phyloP scores from a whole-genome alignment of 139 green algal genomes.

The Mychonastes homosphaera region DNA sequence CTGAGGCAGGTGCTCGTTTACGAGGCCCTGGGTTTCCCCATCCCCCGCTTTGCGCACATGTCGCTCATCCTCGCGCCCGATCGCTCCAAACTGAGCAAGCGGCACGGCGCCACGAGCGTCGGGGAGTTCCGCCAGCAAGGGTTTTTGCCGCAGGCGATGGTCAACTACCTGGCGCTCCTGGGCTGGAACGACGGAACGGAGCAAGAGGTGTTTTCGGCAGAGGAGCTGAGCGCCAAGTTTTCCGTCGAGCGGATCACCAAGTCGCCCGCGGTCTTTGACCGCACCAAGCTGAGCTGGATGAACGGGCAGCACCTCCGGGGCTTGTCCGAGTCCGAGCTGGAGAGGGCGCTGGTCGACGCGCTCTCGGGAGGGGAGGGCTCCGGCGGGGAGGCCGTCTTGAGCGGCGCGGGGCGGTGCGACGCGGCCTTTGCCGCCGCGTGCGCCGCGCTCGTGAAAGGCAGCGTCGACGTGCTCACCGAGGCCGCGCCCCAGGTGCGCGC shows the following conservation, averaged over 20 bases:
- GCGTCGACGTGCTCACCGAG: slow-evolving; percentile 52
- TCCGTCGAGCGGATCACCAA: slow-evolving; percentile 91
- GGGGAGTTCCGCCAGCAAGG: slow-evolving; percentile 86
- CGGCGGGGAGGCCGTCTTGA: too few species aligned
- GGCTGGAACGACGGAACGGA: slow-evolving; percentile 99
- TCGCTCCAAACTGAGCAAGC: slow-evolving; percentile 94
- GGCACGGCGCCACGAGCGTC: slow-evolving; percentile 92
- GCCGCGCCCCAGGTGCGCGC: slow-evolving; percentile 44
- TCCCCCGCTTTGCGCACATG: slow-evolving; percentile 84
- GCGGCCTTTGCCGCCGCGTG: slow-evolving; percentile 50
- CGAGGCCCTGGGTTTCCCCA: slow-evolving; percentile 74
- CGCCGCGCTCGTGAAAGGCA: slow-evolving; percentile 38
- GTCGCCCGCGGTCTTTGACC: slow-evolving; percentile 87
- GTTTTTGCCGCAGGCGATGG: slow-evolving; percentile 84
- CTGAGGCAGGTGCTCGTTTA: slow-evolving; percentile 95
- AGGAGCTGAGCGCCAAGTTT: slow-evolving; percentile 70
- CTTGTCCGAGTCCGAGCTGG: slow-evolving; percentile 35
- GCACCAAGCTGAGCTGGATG: slow-evolving; percentile 80
- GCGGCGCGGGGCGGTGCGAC: too few species aligned
- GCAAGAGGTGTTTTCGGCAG: slow-evolving; percentile 79
- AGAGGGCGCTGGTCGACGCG: too few species aligned
- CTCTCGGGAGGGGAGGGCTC: too few species aligned
- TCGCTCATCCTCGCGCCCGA: slow-evolving; percentile 96
- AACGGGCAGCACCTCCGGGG: slow-evolving; percentile 81
- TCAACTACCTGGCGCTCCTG: slow-evolving; percentile 94